Evolutionary conservation across 2,329 filamentous ascomycete genomes (phyloP), one percentile per base, ranked within the genome.

Genomic region (Trichophyton benhamiae): DNA sequence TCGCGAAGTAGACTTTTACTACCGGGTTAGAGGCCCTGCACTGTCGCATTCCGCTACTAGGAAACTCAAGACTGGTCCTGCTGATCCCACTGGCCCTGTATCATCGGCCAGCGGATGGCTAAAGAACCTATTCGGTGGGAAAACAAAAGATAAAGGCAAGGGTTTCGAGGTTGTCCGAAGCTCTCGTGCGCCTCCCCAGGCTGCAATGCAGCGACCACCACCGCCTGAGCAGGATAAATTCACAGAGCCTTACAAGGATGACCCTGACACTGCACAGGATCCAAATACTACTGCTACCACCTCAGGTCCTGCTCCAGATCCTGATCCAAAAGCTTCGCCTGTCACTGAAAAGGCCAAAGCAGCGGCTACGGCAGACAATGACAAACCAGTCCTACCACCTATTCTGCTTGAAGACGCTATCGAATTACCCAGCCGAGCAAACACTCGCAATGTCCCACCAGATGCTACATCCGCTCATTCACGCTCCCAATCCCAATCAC

Each of bases 121-220:
- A 72, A 87, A 89, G 67, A 83, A 81, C 59, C 71, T 96, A 4
- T 83, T 96, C 62, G 86, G 86, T 11, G 88, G 87, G 15, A 95
- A 95, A 76, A 90, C 86, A 5, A 96, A 96, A 71, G 92, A 96
- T 66, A 95, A 95, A 74, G 87, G 87, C 66, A 97, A 97, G 74
- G 94, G 94, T 0, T 99, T 99, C 67, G 94, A 97, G 72, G 94
- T 99, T 3, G 92, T 99, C 15, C 80, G 94, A 68, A 96, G 91
- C 71, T 84, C 90, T 6, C 83, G 91, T 61, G 91, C 94, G 2
- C 44, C 44, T 48, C 44, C 44, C 17, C 44, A 48, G 44, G 44
- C 61, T 22, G 44, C 20, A 48, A 48, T 48, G 44, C 44, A 25
- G 44, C 44, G 17, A 48, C 44, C 44, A 22, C 20, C 13, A 6